A percentile compares a stretch with the other conserved stretches of the same genome.
phyloP scores from a whole-genome alignment of 305 asterid genomes.

The Solanum hybrid region DNA sequence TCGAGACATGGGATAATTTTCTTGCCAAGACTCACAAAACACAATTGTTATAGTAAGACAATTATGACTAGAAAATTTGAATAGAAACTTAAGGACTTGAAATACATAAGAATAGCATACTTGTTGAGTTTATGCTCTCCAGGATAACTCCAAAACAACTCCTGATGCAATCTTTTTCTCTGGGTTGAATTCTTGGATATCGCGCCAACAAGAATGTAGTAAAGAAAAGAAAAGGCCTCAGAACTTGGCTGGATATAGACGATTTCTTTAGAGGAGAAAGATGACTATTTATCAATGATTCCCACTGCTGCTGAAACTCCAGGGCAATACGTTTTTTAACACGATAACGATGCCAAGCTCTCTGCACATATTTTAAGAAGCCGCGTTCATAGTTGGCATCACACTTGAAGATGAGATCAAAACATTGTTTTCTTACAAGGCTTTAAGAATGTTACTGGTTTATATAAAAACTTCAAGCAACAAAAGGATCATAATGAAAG shows the following conservation, averaged over 20 bases:
- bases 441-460: neutral
- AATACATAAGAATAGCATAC: slow-evolving; percentile 29
- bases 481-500: neutral
- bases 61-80: neutral
- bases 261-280: slow-evolving; percentile 24
- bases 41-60: neutral
- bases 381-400: neutral
- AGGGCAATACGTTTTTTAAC: slow-evolving; percentile 39
- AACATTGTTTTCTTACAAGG: neutral
- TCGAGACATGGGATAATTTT: neutral
- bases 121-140: slow-evolving; percentile 52
- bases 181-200: slow-evolving; percentile 33
- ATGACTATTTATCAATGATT: slow-evolving; percentile 33
- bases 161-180: slow-evolving; percentile 54
- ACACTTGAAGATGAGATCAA: neutral
- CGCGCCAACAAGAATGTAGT: slow-evolving; percentile 43
- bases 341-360: slow-evolving; percentile 67
- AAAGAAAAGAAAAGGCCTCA: slow-evolving; percentile 83
- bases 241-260: slow-evolving; percentile 38
- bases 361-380: slow-evolving; percentile 33
- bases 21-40: neutral
- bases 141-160: slow-evolving; percentile 62
- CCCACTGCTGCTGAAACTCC: slow-evolving; percentile 67
- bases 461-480: neutral
- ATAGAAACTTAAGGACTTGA: neutral